A percentile compares a stretch with the other conserved stretches of the same genome.
phyloP scores from a whole-genome alignment of 805 yeast genomes.

The Saturnispora gosingensis region DNA sequence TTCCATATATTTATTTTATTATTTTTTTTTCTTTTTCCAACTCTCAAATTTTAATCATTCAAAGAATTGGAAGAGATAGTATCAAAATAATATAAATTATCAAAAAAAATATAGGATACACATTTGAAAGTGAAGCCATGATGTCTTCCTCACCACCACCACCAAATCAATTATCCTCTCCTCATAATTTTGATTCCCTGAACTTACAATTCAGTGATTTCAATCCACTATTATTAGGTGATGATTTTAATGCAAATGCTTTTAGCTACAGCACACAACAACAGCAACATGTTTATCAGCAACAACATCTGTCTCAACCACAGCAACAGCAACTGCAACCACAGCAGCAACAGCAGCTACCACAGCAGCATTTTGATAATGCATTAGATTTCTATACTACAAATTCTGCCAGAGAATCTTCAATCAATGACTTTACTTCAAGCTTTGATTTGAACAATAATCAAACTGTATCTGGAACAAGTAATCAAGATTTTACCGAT shows the following conservation, averaged over 20 bases:
- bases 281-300: not conserved
- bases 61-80: not conserved
- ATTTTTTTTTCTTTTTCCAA: not conserved
- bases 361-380: not conserved
- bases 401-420: not conserved
- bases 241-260: not conserved
- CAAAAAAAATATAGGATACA: not conserved
- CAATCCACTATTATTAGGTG: not conserved
- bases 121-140: conserved; percentile 13
- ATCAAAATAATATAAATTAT: not conserved
- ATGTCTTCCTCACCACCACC: conserved; percentile 31
- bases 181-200: not conserved
- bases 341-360: conserved; percentile 5
- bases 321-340: conserved; percentile 4
- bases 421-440: not conserved
- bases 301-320: conserved; percentile 2
- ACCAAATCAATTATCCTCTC: conserved; percentile 4
- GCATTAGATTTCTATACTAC: conserved; percentile 1
- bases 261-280: not conserved
- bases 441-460: conserved; percentile 1
- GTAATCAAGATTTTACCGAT: conserved; percentile 16
- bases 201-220: not conserved
- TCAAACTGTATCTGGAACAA: not conserved
- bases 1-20: not conserved
- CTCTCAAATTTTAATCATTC: not conserved